Conservation (phyloP, 2,329 filamentous ascomycete species). For the Beauveria medogensis region DNA sequence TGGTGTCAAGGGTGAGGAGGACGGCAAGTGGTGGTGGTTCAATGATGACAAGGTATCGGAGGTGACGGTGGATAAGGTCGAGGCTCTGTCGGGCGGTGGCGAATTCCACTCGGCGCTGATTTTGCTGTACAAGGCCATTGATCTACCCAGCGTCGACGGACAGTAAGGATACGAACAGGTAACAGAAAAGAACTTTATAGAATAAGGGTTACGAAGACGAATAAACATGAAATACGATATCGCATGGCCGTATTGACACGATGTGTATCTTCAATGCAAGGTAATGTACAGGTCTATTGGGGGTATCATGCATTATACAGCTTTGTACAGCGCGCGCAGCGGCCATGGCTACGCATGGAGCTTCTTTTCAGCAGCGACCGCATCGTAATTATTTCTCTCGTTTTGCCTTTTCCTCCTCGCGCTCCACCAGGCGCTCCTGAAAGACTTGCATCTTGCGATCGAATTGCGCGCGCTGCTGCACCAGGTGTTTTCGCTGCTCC, state of each 20-base stretch:
- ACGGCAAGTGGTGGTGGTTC: constrained; percentile 99
- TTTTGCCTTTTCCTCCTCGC: constrained; percentile 19
- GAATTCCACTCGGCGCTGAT: constrained; percentile 80
- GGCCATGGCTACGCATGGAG: background rate
- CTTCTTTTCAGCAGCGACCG: too few relatives aligned
- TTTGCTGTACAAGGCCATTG: constrained; percentile 67
- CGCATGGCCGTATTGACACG: background rate
- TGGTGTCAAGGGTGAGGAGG: constrained; percentile 70
- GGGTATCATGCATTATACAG: constrained; percentile 12
- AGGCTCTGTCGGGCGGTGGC: constrained; percentile 80
- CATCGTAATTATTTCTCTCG: background rate
- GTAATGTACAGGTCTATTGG: constrained; percentile 14
- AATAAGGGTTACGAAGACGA: constrained; percentile 12
- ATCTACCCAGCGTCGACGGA: constrained; percentile 52
- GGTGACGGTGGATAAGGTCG: constrained; percentile 85
- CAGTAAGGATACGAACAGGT: constrained; percentile 17
- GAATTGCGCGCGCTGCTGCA: constrained; percentile 30
- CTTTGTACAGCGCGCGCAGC: constrained; percentile 2
- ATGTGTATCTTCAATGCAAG: background rate
- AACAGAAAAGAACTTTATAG: background rate
- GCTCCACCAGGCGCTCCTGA: constrained; percentile 30
- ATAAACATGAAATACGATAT: constrained; percentile 12
- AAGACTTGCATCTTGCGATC: constrained; percentile 36
- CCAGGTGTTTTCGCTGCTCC: constrained; percentile 30
- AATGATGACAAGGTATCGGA: constrained; percentile 97